These are phyloP conservation scores for Lasiosphaeria miniovina DNA, from an alignment of 495 filamentous ascomycete species.

Conservation along the genomic window DNA sequence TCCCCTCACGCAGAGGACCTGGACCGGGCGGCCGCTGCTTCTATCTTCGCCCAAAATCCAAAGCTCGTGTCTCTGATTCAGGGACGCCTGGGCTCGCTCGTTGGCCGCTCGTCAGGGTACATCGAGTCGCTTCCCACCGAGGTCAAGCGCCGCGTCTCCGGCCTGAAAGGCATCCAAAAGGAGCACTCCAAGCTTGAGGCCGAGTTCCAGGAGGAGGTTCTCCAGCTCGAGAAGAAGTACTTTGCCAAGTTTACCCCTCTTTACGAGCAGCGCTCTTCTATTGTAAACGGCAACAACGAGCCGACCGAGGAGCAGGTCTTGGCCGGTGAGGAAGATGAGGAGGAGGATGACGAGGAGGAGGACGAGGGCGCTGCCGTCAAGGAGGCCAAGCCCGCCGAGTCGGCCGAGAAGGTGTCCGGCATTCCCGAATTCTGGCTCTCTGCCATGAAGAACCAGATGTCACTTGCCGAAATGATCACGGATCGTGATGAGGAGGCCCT, in stretches of 20 bases:
- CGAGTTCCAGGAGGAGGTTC: slow-evolving; percentile 95
- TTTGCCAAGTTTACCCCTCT: slow-evolving; percentile 97
- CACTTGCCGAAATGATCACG: slow-evolving; percentile 95
- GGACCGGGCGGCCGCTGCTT: slow-evolving; percentile 80
- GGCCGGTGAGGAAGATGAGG: slow-evolving; percentile 77
- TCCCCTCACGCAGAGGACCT: slow-evolving; percentile 67
- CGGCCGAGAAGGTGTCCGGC: slow-evolving; percentile 54
- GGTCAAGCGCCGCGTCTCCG: slow-evolving; percentile 89
- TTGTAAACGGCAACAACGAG: slow-evolving; percentile 85
- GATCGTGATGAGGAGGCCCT: slow-evolving; percentile 93
- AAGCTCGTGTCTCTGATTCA: slow-evolving; percentile 94
- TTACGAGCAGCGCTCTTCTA: slow-evolving; percentile 90
- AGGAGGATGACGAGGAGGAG: slow-evolving; percentile 57
- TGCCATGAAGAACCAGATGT: slow-evolving; percentile 98
- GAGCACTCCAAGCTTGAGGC: slow-evolving; percentile 97
- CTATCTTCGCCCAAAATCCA: slow-evolving; percentile 91
- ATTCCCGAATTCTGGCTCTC: slow-evolving; percentile 99
- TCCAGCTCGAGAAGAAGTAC: slow-evolving; percentile 98
- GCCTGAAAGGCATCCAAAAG: slow-evolving; percentile 96
- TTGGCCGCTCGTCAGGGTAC: slow-evolving; percentile 95
- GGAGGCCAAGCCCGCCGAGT: slow-evolving; percentile 44
- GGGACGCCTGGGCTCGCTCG: slow-evolving; percentile 86
- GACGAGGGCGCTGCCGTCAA: slow-evolving; percentile 51
- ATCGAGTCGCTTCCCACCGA: slow-evolving; percentile 87
- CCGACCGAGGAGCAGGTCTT: slow-evolving; percentile 82